Percentiles rank a stretch among this genome's conserved stretches.
Evolutionary conservation across 129 eudicot species (phyloP).

Genomic region (Calendula officinalis): DNA sequence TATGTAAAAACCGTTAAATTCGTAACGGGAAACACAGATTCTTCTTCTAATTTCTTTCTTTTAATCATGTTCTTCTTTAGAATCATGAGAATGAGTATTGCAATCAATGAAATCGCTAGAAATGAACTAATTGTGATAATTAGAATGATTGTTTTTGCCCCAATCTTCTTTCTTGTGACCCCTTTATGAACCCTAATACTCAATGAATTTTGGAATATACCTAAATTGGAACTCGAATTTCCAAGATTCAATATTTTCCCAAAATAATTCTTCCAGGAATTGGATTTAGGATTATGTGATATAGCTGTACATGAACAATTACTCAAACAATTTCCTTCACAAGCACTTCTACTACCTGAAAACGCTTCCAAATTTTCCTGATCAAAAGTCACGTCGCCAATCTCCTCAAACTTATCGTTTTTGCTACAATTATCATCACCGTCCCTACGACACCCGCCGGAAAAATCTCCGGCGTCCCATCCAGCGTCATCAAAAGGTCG

Average conservation of each 20-base stretch:
- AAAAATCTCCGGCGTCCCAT: constrained; percentile 62
- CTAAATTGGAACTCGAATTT: constrained; percentile 53
- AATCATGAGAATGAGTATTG: constrained; percentile 11
- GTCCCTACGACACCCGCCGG: constrained; percentile 61
- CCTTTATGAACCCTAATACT: constrained; percentile 46
- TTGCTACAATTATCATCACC: constrained; percentile 29
- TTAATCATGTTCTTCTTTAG: constrained; percentile 41
- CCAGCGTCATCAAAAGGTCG: constrained; percentile 41
- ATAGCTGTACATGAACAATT: constrained; percentile 74
- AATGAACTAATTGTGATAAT: constrained; percentile 40
- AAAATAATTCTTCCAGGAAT: constrained; percentile 55
- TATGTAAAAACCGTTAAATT: constrained; percentile 74
- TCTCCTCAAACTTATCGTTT: constrained; percentile 51
- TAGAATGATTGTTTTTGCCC: constrained; percentile 14
- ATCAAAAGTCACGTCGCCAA: constrained; percentile 59
- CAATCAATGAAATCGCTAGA: constrained; percentile 9
- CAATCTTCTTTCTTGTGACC: constrained; percentile 21
- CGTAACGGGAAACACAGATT: constrained; percentile 50
- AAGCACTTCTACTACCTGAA: constrained; percentile 42
- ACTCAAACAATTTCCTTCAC: constrained; percentile 60
- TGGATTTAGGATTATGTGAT: constrained; percentile 38
- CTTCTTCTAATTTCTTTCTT: constrained; percentile 51
- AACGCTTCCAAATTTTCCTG: constrained; percentile 30
- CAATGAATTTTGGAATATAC: constrained; percentile 37
- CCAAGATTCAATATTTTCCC: constrained; percentile 62